Evolutionary conservation across 192 early-diverging fungal species (phyloP).

Genomic region (Umbelopsis isabellina): DNA sequence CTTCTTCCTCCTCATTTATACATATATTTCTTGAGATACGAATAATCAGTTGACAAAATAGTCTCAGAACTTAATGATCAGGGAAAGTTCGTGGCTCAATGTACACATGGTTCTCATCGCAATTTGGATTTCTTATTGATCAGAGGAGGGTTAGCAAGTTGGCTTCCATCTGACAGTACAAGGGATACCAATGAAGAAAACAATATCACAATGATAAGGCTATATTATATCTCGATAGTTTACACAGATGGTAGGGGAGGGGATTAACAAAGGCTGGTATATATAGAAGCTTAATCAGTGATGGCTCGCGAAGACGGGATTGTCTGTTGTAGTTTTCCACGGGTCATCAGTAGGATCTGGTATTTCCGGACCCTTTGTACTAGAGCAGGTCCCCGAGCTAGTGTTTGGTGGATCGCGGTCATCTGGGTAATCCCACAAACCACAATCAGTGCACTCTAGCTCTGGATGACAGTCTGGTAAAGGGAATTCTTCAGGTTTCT

Average conservation of each 20-base stretch:
- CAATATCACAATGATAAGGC: too few relatives aligned
- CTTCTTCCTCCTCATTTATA: too few relatives aligned
- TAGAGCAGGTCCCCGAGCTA: not conserved
- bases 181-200: too few relatives aligned
- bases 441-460: slow-evolving; percentile 74
- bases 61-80: too few relatives aligned
- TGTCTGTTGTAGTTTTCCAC: not conserved
- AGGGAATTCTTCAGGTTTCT: slow-evolving; percentile 36
- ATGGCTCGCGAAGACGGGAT: not conserved
- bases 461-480: slow-evolving; percentile 38
- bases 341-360: slow-evolving; percentile 20
- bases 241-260: not conserved
- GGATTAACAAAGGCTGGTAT: not conserved
- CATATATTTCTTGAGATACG: too few relatives aligned
- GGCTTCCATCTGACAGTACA: too few relatives aligned
- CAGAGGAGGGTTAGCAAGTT: too few relatives aligned
- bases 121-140: too few relatives aligned
- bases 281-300: not conserved
- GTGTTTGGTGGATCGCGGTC: slow-evolving; percentile 22
- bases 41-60: too few relatives aligned
- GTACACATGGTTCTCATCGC: too few relatives aligned
- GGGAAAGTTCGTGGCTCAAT: too few relatives aligned
- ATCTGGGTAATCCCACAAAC: slow-evolving; percentile 66
- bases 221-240: too few relatives aligned
- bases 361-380: not conserved